phyloP scores from a whole-genome alignment of 73 alveolate species.

The Paramecium biaurelia region DNA sequence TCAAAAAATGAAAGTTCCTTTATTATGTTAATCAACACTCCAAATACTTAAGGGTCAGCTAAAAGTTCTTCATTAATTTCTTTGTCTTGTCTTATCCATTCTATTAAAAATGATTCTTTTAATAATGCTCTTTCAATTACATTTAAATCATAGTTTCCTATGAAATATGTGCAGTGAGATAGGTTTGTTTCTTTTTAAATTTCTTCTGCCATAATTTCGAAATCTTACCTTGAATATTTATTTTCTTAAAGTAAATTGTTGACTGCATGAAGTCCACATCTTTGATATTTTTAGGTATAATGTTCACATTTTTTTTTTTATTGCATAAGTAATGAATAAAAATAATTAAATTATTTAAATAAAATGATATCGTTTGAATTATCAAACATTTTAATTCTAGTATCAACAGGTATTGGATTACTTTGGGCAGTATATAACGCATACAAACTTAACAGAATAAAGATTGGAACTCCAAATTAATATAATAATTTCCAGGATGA shows the following conservation, averaged over 20 bases:
- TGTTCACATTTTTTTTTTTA: neutral
- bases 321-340: neutral
- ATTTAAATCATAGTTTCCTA: slow-evolving; percentile 23
- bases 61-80: neutral
- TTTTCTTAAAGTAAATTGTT: neutral
- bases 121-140: neutral
- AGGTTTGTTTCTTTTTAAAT: neutral
- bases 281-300: neutral
- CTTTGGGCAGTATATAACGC: slow-evolving; percentile 57
- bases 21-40: neutral
- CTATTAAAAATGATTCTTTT: neutral
- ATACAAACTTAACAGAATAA: neutral
- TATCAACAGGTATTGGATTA: slow-evolving; percentile 43
- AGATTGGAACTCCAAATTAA: slow-evolving; percentile 55
- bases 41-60: neutral
- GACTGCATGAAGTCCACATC: slow-evolving; percentile 22
- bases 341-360: neutral
- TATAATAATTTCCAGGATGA: slow-evolving; percentile 47
- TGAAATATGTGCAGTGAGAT: neutral
- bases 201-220: neutral
- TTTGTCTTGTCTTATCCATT: neutral
- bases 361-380: slow-evolving; percentile 13
- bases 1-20: neutral
- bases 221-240: neutral
- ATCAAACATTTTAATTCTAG: neutral